Base-by-base conservation (phyloP, 2,329 filamentous ascomycete genomes). In the Aspergillus novofumigatus region DNA sequence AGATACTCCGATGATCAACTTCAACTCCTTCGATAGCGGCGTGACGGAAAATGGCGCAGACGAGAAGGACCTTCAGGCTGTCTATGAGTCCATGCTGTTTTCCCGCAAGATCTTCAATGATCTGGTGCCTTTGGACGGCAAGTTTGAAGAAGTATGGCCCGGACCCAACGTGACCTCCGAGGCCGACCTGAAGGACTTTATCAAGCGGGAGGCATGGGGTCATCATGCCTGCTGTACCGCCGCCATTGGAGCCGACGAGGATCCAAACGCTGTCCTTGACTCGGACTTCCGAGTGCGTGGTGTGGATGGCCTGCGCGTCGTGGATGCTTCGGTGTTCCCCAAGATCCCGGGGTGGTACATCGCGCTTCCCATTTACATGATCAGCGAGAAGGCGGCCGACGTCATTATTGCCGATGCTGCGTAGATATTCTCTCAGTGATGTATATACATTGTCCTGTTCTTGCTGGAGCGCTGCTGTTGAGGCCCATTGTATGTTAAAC, bases 351-450 rank as follows among this genome's bases (percentile, higher is more conserved):
- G 83, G 60, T 80, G 75, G 58, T 84, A 81, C 61, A 75, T 80
- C n/a, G 75, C 78, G 9, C 66, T 81, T 2, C 76, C 82, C 0
- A 78, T 79, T 1, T 84, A 83, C 62, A 84, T 86, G 68, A 73
- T 83, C 7, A 78, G 78, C 8, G 83, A 87, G 75, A 87, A 86
- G 75, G 84, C 84, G 1, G 81, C 82, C 0, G 82, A 86, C 65
- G 78, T 78, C 3, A 84, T 86, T 55, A 60, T 77, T 49, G 58
- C 55, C 5, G 52, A 55, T 55, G 49, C 52, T 21, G 10, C 20
- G 10, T 21, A 21, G 20, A 21, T 38, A 2, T 17, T 38, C 32
- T 38, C 32, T 17, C 32, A 7, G 6, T 38, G 5, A 38, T 38
- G 5, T 38, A 38, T 38, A 17, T 38, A 38, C 32, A 38, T 17